Conservation (phyloP, 116 monocot genomes). For the Phalaenopsis hybrid region DNA sequence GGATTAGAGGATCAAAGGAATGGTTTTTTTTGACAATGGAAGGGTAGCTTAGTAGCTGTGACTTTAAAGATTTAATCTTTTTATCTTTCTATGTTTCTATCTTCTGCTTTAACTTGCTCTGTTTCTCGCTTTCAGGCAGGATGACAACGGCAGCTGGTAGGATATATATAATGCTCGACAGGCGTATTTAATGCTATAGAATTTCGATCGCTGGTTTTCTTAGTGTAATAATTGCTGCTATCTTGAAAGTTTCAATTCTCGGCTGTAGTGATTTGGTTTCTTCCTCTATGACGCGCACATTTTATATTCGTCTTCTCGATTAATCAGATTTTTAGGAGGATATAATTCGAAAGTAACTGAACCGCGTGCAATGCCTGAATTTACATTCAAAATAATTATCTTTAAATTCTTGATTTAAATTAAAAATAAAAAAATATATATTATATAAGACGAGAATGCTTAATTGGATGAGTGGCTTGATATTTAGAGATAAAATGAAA, state of each 20-base stretch:
- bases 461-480: too few relatives aligned
- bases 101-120: background rate
- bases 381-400: too few relatives aligned
- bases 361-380: background rate
- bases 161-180: slow-evolving; percentile 3
- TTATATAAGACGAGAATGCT: too few relatives aligned
- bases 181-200: slow-evolving; percentile 3
- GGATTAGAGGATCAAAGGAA: too few relatives aligned
- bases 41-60: background rate
- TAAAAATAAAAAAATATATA: too few relatives aligned
- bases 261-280: too few relatives aligned
- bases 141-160: background rate
- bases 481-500: too few relatives aligned
- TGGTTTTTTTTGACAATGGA: background rate
- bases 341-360: background rate
- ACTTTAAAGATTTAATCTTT: background rate
- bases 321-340: background rate
- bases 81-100: background rate
- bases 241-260: too few relatives aligned
- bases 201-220: background rate
- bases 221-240: background rate
- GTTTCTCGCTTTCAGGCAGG: background rate
- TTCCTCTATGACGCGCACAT: background rate
- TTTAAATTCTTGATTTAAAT: too few relatives aligned
- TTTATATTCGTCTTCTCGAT: background rate